Percentiles rank a stretch among this genome's conserved stretches.
Conservation (phyloP, 331 rosid species). For the Ulmus americana region DNA sequence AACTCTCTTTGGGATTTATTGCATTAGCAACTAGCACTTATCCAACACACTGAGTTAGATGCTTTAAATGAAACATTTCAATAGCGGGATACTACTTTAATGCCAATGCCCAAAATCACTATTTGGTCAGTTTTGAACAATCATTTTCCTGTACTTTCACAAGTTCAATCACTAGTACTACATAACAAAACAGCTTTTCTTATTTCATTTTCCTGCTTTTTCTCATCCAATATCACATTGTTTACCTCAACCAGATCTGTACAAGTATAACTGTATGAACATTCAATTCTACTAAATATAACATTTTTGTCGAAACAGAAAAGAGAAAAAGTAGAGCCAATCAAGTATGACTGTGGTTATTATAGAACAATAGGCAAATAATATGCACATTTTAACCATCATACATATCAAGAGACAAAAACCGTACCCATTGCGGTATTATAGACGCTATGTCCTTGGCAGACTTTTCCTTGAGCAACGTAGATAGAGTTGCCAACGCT, state of each 20-base stretch:
- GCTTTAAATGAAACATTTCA: neutral
- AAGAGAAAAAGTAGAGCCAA: neutral
- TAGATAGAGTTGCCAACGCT: conserved; percentile 70
- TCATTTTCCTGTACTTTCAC: neutral
- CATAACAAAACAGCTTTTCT: neutral
- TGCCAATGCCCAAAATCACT: neutral
- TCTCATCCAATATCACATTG: neutral
- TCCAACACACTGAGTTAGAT: neutral
- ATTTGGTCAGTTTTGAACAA: neutral
- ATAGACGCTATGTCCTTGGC: conserved; percentile 52
- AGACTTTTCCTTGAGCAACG: conserved; percentile 60
- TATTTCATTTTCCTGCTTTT: neutral
- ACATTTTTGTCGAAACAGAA: neutral
- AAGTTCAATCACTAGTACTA: neutral
- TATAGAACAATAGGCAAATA: neutral
- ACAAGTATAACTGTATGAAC: neutral
- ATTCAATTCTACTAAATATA: neutral
- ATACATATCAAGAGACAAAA: conserved; percentile 9
- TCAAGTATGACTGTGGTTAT: too few relatives aligned
- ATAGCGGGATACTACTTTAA: neutral
- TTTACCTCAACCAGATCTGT: neutral
- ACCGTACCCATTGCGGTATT: conserved; percentile 89
- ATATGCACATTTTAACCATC: neutral
- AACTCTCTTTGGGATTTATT: neutral
- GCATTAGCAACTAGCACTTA: neutral